Percentiles rank a stretch among this genome's conserved stretches.
phyloP scores from a whole-genome alignment of 2,329 filamentous ascomycete genomes.

The Fusarium lyarnte region DNA sequence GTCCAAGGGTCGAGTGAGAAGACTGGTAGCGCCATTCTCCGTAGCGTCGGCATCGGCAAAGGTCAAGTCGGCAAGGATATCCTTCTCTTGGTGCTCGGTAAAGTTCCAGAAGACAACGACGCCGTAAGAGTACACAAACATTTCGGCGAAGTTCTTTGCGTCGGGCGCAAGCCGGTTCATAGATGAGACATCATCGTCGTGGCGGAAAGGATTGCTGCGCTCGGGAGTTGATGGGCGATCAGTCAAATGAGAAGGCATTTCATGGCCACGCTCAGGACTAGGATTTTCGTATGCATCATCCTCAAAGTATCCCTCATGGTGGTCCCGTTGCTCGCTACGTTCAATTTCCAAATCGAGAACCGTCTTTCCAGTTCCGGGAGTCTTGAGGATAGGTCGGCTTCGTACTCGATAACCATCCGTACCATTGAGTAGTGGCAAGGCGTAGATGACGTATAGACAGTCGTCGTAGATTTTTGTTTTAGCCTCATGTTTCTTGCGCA shows the following conservation, averaged over 20 bases:
- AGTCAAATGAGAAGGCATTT: conserved; percentile 45
- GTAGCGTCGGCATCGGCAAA: conserved; percentile 78
- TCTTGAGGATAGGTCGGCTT: conserved; percentile 91
- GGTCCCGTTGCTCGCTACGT: conserved; percentile 86
- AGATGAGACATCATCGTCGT: conserved; percentile 58
- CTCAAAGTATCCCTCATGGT: conserved; percentile 91
- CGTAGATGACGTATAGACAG: conserved; percentile 95
- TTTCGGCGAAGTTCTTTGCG: conserved; percentile 85
- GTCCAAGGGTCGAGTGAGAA: conserved; percentile 81
- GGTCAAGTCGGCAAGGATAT: conserved; percentile 92
- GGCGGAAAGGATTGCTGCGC: conserved; percentile 42
- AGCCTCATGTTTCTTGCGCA: conserved; percentile 86
- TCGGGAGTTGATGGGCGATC: conserved; percentile 44
- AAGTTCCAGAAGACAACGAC: conserved; percentile 99
- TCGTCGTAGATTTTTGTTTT: conserved; percentile 98
- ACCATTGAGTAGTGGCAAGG: conserved; percentile 86
- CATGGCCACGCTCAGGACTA: conserved; percentile 46
- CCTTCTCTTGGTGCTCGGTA: conserved; percentile 93
- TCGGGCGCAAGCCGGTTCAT: conserved; percentile 72
- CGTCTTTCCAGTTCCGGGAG: conserved; percentile 87
- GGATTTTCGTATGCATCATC: conserved; percentile 67
- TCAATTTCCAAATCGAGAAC: conserved; percentile 96
- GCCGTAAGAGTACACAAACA: conserved; percentile 97
- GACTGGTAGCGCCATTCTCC: conserved; percentile 68
- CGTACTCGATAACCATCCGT: conserved; percentile 86